phyloP scores from a whole-genome alignment of 371 early-diverging fungal genomes.

The Rozella allomycis region DNA sequence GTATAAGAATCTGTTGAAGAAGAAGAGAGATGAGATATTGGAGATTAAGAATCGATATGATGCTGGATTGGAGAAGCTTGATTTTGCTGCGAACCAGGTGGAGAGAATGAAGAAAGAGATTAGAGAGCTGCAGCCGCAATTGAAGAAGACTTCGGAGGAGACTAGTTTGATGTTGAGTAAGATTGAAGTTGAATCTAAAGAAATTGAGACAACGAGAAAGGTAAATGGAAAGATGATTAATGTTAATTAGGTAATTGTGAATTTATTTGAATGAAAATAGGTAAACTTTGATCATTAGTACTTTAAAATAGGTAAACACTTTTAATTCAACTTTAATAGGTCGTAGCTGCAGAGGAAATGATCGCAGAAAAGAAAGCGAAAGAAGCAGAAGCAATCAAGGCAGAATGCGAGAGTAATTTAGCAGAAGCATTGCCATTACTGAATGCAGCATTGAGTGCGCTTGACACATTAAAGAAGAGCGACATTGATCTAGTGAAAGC shows the following conservation, averaged over 20 bases:
- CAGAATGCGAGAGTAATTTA: constrained; percentile 25
- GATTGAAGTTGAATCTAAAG: constrained; percentile 25
- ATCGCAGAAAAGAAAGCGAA: constrained; percentile 21
- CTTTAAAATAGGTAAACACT: no score
- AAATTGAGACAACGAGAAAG: constrained; percentile 27
- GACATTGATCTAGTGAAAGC: constrained; percentile 34
- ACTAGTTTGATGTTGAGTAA: constrained; percentile 25
- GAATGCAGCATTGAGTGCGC: constrained; percentile 23
- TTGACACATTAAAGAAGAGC: constrained; percentile 29
- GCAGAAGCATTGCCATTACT: constrained; percentile 28
- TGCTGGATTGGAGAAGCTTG: constrained; percentile 25
- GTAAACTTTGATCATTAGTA: no score
- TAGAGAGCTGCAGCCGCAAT: constrained; percentile 23
- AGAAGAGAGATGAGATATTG: constrained; percentile 16
- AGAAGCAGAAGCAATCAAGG: constrained; percentile 23
- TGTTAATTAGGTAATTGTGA: no score
- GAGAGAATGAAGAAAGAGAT: constrained; percentile 25
- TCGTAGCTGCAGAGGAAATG: constrained; percentile 28
- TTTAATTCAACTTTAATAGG: no score
- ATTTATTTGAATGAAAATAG: no score
- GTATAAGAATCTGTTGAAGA: constrained; percentile 15
- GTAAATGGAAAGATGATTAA: no score
- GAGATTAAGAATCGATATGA: constrained; percentile 17
- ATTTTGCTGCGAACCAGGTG: constrained; percentile 27
- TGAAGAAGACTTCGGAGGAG: constrained; percentile 27